Conservation (phyloP, 2,329 filamentous ascomycete species). For the Podosphaera xanthii region DNA sequence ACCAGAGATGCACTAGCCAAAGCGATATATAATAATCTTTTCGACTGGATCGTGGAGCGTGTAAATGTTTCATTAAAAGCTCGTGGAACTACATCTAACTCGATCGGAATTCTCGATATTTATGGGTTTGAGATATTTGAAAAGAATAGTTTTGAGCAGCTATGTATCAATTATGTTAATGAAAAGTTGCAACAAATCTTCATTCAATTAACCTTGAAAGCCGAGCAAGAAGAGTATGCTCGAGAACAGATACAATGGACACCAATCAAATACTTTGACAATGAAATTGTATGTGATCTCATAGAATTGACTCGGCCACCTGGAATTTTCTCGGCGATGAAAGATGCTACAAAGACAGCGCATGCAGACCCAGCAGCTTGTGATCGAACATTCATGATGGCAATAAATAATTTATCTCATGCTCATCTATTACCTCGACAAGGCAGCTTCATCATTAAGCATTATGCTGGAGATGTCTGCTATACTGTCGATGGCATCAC, state of each 20-base stretch:
- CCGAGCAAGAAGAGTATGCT: conserved; percentile 93
- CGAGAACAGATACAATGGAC: conserved; percentile 96
- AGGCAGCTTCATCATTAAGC: conserved; percentile 94
- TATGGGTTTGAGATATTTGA: conserved; percentile 99
- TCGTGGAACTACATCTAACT: conserved; percentile 50
- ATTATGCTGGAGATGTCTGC: conserved; percentile 90
- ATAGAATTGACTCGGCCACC: conserved; percentile 82
- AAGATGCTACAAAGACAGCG: conserved; percentile 95
- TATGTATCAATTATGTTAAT: conserved; percentile 99
- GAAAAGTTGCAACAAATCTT: conserved; percentile 99
- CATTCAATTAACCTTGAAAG: conserved; percentile 87
- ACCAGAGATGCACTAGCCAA: conserved; percentile 83
- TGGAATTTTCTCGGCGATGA: conserved; percentile 84
- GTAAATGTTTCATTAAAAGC: conserved; percentile 77
- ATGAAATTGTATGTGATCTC: conserved; percentile 93
- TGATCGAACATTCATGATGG: conserved; percentile 86
- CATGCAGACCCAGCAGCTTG: conserved; percentile 87
- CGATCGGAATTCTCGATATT: conserved; percentile 93
- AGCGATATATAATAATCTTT: conserved; percentile 92
- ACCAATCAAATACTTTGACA: conserved; percentile 97
- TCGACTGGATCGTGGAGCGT: conserved; percentile 92
- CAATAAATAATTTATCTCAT: conserved; percentile 76
- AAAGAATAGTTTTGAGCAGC: conserved; percentile 94
- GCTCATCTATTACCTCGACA: conserved; percentile 79
- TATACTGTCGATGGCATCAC: conserved; percentile 94